Conservation (phyloP, 352 stramenopile genomes). For the Phytophthora podocarpi region DNA sequence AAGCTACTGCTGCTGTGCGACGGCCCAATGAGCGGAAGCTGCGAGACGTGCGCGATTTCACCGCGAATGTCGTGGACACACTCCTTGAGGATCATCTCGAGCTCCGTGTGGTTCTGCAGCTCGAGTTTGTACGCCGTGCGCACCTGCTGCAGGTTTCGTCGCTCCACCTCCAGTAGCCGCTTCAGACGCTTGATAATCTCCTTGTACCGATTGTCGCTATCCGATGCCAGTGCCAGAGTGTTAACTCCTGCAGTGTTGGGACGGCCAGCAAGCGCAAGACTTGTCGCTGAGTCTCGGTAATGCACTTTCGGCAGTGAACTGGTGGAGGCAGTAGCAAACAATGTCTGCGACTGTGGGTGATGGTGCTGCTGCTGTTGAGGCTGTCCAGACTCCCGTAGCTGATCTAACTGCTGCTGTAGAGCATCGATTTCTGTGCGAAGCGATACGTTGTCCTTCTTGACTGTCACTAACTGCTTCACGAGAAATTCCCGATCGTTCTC, state of each 20-base stretch:
- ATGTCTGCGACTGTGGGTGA: slow-evolving; percentile 12
- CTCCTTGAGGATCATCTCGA: slow-evolving; percentile 81
- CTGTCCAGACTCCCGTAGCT: slow-evolving; percentile 46
- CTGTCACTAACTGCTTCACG: slow-evolving; percentile 90
- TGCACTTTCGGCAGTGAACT: slow-evolving; percentile 48
- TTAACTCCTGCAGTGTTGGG: slow-evolving; percentile 31
- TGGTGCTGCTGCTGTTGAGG: slow-evolving; percentile 36
- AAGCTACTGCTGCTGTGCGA: slow-evolving; percentile 19
- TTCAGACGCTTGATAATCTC: slow-evolving; percentile 93
- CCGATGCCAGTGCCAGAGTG: slow-evolving; percentile 11
- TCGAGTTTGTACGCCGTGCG: slow-evolving; percentile 73
- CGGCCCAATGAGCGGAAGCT: slow-evolving; percentile 23
- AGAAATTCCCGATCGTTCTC: slow-evolving; percentile 95
- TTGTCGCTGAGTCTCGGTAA: slow-evolving; percentile 25
- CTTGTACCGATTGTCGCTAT: slow-evolving; percentile 88
- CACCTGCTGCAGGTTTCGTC: slow-evolving; percentile 81
- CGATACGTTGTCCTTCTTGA: slow-evolving; percentile 92
- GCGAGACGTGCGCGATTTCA: slow-evolving; percentile 52
- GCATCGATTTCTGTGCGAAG: slow-evolving; percentile 66
- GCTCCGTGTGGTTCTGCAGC: slow-evolving; percentile 77
- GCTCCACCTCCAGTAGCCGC: slow-evolving; percentile 87
- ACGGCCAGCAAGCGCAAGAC: slow-evolving; percentile 19
- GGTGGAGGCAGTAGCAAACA: slow-evolving; percentile 38
- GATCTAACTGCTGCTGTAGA: slow-evolving; percentile 60
- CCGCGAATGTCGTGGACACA: slow-evolving; percentile 84